Conservation (phyloP, 495 filamentous ascomycete genomes). For the Aspergillus leporis region DNA sequence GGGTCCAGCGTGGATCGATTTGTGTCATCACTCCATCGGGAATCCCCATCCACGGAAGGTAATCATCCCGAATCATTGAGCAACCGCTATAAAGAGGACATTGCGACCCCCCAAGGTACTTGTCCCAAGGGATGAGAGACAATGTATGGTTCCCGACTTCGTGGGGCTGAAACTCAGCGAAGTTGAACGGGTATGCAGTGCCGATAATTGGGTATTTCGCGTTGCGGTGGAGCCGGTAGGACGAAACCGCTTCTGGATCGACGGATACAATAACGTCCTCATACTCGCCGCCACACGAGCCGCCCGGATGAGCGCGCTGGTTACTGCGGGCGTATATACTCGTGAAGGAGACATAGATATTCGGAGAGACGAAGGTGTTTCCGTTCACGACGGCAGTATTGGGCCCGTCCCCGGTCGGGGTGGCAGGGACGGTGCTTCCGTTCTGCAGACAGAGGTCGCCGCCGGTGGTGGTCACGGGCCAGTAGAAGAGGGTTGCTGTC, state of each 20-base stretch:
- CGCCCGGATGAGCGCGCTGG: slow-evolving; percentile 14
- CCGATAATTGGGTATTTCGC: slow-evolving; percentile 25
- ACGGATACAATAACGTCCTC: slow-evolving; percentile 21
- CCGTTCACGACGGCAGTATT: slow-evolving; percentile 28
- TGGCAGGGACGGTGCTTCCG: slow-evolving; percentile 23
- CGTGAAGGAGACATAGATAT: slow-evolving; percentile 29
- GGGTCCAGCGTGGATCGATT: slow-evolving; percentile 13
- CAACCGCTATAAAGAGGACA: slow-evolving; percentile 21
- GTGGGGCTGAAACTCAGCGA: slow-evolving; percentile 26
- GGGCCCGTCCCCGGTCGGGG: slow-evolving; percentile 16
- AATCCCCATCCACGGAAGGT: slow-evolving; percentile 6
- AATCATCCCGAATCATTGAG: slow-evolving; percentile 26
- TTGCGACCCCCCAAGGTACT: slow-evolving; percentile 25
- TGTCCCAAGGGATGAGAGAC: slow-evolving; percentile 24
- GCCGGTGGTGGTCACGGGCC: slow-evolving; percentile 23
- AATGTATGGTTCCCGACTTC: slow-evolving; percentile 20
- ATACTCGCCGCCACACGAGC: slow-evolving; percentile 24
- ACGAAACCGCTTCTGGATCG: slow-evolving; percentile 17
- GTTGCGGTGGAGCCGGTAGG: slow-evolving; percentile 25
- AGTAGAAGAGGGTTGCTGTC: slow-evolving; percentile 31
- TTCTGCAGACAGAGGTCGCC: slow-evolving; percentile 27
- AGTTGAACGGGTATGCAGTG: slow-evolving; percentile 26
- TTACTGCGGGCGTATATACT: slow-evolving; percentile 29
- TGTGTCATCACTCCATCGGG: slow-evolving; percentile 14
- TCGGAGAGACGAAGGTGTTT: slow-evolving; percentile 25